Base-by-base conservation (phyloP, 2,329 filamentous ascomycete species). In the Clarireedia sp. region DNA sequence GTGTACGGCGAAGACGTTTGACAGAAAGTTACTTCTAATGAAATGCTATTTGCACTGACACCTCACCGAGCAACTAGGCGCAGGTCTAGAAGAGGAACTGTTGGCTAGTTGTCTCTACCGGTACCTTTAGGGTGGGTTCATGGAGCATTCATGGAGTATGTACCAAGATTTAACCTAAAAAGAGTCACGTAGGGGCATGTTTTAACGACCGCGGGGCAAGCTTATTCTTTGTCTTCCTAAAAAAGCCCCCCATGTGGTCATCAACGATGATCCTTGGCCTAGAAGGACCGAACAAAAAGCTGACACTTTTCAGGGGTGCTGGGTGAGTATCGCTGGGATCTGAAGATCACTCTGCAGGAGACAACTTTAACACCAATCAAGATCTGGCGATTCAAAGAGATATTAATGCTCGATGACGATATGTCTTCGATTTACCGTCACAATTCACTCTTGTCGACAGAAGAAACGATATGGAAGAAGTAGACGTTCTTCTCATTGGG, bases 241-340 rank as follows among this genome's bases (percentile, higher is more conserved):
- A 33, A 33, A 45, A 21, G 21, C 17, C 41, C 45, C 36, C 57
- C 58, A 59, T 61, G 58, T 64, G 61, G 57, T 48, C 40, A 56
- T 58, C 58, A 63, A 59, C 53, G 57, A 59, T 61, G 38, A 62
- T 55, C 60, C 62, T 60, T 62, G 61, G 33, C 38, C 21, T n/a
- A 51, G 16, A 55, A 43, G 54, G 48, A 49, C 44, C 49, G 49
- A 48, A 36, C 37, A 36, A 40, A 23, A 41, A 52, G 44, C 53
- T 55, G 54, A 33, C 29, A 54, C 23, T 54, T n/a, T 54, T 24
- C 38, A 36, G 14, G 55, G 19, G 29, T 38, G n/a, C 43, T 26
- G 48, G 41, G 26, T 40, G 41, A 50, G 43, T 26, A 5, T 50
- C 44, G 37, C 51, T 51, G 43, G 51, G 57, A 54, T 59, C 26